A percentile compares a stretch with the other conserved stretches of the same genome.
Evolutionary conservation across 1,284 basidiomycete species (phyloP).

Genomic region (Volvariella volvacea): DNA sequence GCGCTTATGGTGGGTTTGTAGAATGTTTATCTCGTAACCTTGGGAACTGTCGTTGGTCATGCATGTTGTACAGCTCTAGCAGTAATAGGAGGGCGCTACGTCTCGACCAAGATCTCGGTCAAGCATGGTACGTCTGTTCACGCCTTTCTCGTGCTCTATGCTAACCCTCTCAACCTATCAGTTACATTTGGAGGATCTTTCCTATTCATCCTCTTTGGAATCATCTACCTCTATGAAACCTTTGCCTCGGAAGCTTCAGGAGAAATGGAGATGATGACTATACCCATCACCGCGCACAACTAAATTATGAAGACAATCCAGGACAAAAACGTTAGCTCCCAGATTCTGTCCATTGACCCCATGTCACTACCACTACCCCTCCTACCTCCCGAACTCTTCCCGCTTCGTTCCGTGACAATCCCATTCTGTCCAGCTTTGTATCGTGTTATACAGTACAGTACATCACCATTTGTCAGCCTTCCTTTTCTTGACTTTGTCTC

Average conservation of each 20-base stretch:
- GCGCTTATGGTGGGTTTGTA: constrained; percentile 16
- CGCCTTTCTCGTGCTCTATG: constrained; percentile 6
- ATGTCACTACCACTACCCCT: too few species aligned
- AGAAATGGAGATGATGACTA: constrained; percentile 25
- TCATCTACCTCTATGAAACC: constrained; percentile 72
- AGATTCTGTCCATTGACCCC: too few species aligned
- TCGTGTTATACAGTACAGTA: too few species aligned
- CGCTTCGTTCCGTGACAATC: too few species aligned
- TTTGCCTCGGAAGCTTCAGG: constrained; percentile 25
- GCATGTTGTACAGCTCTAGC: constrained; percentile 84
- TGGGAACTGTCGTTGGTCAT: constrained; percentile 91
- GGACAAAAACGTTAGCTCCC: too few species aligned
- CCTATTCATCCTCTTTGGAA: constrained; percentile 80
- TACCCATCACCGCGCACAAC: too few species aligned
- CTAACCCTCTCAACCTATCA: constrained; percentile 22
- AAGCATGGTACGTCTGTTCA: constrained; percentile 71
- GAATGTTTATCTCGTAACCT: constrained; percentile 73
- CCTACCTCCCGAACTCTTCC: too few species aligned
- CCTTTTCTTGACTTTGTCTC: too few species aligned
- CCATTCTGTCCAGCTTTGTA: too few species aligned
- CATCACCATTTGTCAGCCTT: too few species aligned
- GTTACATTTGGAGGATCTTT: constrained; percentile 81
- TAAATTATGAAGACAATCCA: too few species aligned
- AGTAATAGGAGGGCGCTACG: constrained; percentile 84
- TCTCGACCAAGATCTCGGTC: constrained; percentile 91